Evolutionary conservation across 2,329 filamentous ascomycete species (phyloP), one percentile per base, ranked within the genome.

Genomic region (Diaporthe velutina): DNA sequence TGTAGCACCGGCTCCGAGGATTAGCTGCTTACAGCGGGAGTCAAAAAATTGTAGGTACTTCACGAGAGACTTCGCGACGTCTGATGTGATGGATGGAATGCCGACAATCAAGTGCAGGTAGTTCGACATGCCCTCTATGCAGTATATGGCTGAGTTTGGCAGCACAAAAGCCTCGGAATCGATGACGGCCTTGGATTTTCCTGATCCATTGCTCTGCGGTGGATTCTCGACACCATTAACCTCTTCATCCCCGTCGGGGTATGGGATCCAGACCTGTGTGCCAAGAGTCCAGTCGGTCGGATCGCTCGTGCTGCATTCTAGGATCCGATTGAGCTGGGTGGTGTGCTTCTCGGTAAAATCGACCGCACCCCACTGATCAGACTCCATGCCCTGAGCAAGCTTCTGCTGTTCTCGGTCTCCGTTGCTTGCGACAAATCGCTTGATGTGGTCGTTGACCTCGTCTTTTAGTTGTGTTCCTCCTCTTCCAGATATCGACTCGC

Each of bases 1-100:
- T 7, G 95, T 98, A 5, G 97, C 97, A 6, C 97, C 97, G 1
- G 97, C 97, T 1, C 97, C 97, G 9, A 99, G 91, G 77, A 99
- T 98, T 74, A 99, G 90, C 82, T 99, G 97, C n/a, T 94, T 97
- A 74, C 96, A 96, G 28, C 97, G 93, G 3, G 95, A 98, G 83
- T 99, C 98, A 88, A 98, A 99, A 5, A 98, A 89, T 78, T 97
- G 94, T 19, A 98, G 88, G 80, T 97, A 98, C 30, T 97, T 93
- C 55, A 98, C 87, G 15, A 99, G 89, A 0, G 92, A 93, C 3
- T 90, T 87, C 0, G 95, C 94, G 71, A 98, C 93, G 74, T 98
- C 95, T 2, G 92, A 88, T 1, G 95, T 94, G 91, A 98, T 96
- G 76, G 93, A 96, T 1, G 97, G 96, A 74, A 98, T 96, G 42